These are phyloP conservation scores for Uronychia binucleata DNA, from an alignment of 73 alveolate genomes.

Conservation along the genomic window DNA sequence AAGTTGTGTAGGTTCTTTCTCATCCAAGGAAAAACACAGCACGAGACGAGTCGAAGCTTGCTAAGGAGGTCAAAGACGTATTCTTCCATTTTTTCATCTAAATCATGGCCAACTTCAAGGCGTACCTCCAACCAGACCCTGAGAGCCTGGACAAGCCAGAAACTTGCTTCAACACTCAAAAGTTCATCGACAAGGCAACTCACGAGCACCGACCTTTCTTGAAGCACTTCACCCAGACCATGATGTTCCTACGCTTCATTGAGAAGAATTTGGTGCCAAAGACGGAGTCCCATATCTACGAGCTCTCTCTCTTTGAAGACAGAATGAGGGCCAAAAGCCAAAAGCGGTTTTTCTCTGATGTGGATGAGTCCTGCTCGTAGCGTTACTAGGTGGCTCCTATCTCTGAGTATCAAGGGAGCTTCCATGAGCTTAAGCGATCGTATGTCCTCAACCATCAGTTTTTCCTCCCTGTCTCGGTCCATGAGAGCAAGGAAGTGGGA, in stretches of 20 bases:
- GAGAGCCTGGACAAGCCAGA: not conserved
- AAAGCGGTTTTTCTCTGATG: no score
- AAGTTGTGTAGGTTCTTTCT: conserved; percentile 3
- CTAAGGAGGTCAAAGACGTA: conserved; percentile 44
- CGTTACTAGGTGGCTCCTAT: not conserved
- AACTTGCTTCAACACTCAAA: conserved; percentile 5
- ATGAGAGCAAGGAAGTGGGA: not conserved
- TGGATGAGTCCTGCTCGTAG: no score
- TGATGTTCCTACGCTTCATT: conserved; percentile 35
- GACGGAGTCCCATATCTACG: conserved; percentile 23
- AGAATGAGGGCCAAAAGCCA: not conserved
- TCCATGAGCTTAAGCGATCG: not conserved
- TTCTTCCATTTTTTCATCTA: conserved; percentile 36
- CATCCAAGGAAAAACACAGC: conserved; percentile 16
- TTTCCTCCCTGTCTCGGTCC: not conserved
- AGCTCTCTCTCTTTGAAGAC: conserved; percentile 41
- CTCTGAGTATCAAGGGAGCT: not conserved
- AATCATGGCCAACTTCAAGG: not conserved
- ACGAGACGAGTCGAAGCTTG: not conserved
- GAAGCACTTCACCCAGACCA: conserved; percentile 17
- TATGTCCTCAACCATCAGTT: not conserved
- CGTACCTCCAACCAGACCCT: not conserved
- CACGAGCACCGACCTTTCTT: conserved; percentile 31
- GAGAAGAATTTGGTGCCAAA: conserved; percentile 43
- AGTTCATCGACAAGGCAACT: conserved; percentile 29